These are phyloP conservation scores for Aspergillus ochraceoroseus DNA, from an alignment of 2,329 filamentous ascomycete genomes.

Conservation along the genomic window DNA sequence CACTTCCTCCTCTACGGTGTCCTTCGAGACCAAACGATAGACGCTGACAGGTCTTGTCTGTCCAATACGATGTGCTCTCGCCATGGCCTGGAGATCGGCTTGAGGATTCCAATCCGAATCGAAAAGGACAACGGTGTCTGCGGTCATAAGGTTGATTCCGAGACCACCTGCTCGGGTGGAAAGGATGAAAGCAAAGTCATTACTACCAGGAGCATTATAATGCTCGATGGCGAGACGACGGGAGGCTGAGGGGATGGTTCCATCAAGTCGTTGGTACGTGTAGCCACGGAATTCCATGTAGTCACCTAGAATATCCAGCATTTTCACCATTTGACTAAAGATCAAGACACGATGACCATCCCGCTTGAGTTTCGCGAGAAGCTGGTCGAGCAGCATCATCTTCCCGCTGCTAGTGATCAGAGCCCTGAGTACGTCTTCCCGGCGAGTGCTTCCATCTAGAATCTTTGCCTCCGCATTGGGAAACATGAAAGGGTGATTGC, in stretches of 20 bases:
- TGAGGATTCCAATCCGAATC: slow-evolving; percentile 97
- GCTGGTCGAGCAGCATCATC: slow-evolving; percentile 96
- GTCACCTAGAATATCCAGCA: slow-evolving; percentile 92
- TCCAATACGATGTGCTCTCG: slow-evolving; percentile 92
- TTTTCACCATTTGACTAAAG: slow-evolving; percentile 99
- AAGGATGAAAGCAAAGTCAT: slow-evolving; percentile 92
- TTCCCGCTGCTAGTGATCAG: slow-evolving; percentile 97
- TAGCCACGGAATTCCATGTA: slow-evolving; percentile 92
- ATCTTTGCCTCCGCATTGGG: slow-evolving; percentile 88
- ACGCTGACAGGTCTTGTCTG: slow-evolving; percentile 95
- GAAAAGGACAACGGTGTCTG: slow-evolving; percentile 95
- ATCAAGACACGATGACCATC: slow-evolving; percentile 95
- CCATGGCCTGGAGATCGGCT: slow-evolving; percentile 97
- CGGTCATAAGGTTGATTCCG: slow-evolving; percentile 99
- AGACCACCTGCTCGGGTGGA: slow-evolving; percentile 93
- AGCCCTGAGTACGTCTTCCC: slow-evolving; percentile 86
- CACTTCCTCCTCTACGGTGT: slow-evolving; percentile 97
- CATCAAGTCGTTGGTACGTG: slow-evolving; percentile 89
- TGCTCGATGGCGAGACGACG: slow-evolving; percentile 94
- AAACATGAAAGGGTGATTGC: slow-evolving; percentile 98
- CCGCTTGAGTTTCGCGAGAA: slow-evolving; percentile 87
- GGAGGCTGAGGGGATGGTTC: slow-evolving; percentile 83
- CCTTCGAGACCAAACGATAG: slow-evolving; percentile 93
- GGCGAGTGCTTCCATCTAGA: slow-evolving; percentile 69
- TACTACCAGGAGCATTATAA: slow-evolving; percentile 93